These are phyloP conservation scores for Rhytidiadelphus loreus DNA, from an alignment of 225 moss, liverwort and hornwort genomes.

Conservation along the genomic window DNA sequence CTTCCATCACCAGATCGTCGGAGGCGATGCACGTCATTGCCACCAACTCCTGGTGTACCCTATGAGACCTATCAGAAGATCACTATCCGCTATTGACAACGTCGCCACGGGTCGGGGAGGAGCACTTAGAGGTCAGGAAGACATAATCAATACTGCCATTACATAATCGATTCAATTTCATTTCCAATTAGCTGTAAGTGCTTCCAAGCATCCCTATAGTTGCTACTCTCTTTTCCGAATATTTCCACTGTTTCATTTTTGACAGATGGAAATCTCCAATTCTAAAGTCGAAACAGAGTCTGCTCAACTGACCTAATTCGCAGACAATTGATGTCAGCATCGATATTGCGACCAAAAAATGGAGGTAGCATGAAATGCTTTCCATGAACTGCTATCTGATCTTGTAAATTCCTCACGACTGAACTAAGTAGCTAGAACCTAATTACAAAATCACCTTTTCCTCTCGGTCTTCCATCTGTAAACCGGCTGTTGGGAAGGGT, in stretches of 20 bases:
- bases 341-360: conserved; percentile 27
- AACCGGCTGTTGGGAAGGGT: neutral
- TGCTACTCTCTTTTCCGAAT: neutral
- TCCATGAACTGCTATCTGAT: neutral
- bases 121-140: neutral
- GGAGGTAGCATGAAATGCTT: neutral
- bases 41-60: neutral
- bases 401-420: neutral
- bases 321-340: conserved; percentile 14
- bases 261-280: conserved; percentile 16
- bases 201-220: conserved; percentile 36
- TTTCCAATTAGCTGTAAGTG: conserved; percentile 35
- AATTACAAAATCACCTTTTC: conserved; percentile 25
- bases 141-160: neutral
- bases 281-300: conserved; percentile 42
- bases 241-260: conserved; percentile 24
- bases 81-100: neutral
- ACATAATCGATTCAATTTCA: neutral
- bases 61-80: neutral
- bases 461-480: conserved; percentile 59
- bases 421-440: neutral
- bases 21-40: neutral
- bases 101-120: too few relatives aligned
- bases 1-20: neutral
- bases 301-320: conserved; percentile 38